Base-by-base conservation (phyloP, 495 filamentous ascomycete species). In the Xylaria sp. region DNA sequence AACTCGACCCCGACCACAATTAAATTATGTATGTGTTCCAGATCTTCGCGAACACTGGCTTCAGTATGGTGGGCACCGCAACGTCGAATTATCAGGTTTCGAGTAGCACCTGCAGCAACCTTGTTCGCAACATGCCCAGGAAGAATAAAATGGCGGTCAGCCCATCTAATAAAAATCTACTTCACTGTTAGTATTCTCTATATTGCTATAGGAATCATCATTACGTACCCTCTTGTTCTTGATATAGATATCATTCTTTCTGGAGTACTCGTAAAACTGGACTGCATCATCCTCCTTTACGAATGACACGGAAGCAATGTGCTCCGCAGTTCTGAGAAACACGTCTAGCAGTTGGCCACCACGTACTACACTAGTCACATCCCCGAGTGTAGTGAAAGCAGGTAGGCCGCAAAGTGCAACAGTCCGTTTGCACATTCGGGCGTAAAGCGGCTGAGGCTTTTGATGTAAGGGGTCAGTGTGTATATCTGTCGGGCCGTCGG, bases 1-100 rank as follows among this genome's bases (percentile, higher is more conserved):
- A 92, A 90, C 43, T 82, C 82, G 26, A 95, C 82, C 68, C 87
- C 87, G 76, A 95, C 86, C 17, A 97, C 85, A 37, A 91, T 84
- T 12, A 95, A 82, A 73, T 93, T 93, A 78, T 94, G 88, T 72
- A 97, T 95, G 75, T 96, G 93, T 19, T 95, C 91, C 52, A 95
- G 80, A 73, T 97, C 91, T 6, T 91, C 87, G 2, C 92, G 88
- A 55, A 97, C 88, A 5, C 82, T 75, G 4, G 84, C 80, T 67
- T 91, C 90, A 0, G 90, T 93, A 70, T 93, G 85, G 62, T 82
- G 86, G 40, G 80, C 77, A 55, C 85, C 82, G 33, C 86, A 86
- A 9, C 86, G 86, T 72, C 83, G 85, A 57, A 97, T 84, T 44
- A 93, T 80, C 29, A 97, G 78, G 74, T 95, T 95, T 66, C 93